phyloP scores from a whole-genome alignment of 1,139 yeast species.

The Blastobotrys capitulatus region DNA sequence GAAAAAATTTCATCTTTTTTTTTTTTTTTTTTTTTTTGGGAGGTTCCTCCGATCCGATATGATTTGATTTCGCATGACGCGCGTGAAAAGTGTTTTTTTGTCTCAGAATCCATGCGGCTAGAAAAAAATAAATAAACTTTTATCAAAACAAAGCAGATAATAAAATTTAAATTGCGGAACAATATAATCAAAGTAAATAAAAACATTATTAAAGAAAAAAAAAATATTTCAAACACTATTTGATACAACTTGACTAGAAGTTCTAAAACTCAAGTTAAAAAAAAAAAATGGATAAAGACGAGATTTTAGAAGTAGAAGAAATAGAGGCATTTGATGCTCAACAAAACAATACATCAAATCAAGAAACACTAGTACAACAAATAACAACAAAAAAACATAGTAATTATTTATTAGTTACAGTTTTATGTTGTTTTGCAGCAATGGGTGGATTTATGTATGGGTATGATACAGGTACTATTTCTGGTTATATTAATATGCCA shows the following conservation, averaged over 20 bases:
- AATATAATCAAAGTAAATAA: too few species aligned
- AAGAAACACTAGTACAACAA: too few species aligned
- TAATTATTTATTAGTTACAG: slow-evolving; percentile 8
- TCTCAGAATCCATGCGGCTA: too few species aligned
- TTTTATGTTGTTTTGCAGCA: slow-evolving; percentile 20
- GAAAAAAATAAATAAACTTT: too few species aligned
- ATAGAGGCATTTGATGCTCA: background rate
- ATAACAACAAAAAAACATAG: background rate
- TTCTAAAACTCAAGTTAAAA: too few species aligned
- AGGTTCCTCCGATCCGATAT: too few species aligned
- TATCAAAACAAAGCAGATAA: too few species aligned
- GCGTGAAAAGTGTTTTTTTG: too few species aligned
- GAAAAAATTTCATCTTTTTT: background rate
- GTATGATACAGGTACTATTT: slow-evolving; percentile 55
- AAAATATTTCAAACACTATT: background rate
- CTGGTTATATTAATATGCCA: slow-evolving; percentile 67
- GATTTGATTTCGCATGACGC: too few species aligned
- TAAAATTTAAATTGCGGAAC: too few species aligned
- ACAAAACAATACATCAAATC: background rate
- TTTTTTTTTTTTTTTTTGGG: too few species aligned
- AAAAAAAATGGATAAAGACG: background rate
- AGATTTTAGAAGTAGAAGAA: background rate
- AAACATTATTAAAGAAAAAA: too few species aligned
- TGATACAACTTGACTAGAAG: background rate
- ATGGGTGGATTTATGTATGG: slow-evolving; percentile 41